Evolutionary conservation across 2,329 filamentous ascomycete genomes (phyloP).

Genomic region (Chaetomium sp.): DNA sequence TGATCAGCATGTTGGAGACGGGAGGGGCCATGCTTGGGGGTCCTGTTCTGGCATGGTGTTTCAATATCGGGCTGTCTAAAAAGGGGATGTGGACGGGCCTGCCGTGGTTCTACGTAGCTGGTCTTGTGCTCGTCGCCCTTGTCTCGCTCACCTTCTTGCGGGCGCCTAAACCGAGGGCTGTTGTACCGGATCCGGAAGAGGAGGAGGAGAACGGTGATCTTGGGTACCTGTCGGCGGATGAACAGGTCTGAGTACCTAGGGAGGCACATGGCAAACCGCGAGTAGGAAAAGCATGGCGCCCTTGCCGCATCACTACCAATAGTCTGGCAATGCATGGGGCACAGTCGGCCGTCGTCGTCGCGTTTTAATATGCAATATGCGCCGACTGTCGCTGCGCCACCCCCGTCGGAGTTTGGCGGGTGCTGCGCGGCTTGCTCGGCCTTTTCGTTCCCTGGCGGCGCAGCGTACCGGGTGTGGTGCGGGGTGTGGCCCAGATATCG

Average conservation of each 20-base stretch:
- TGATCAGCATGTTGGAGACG: constrained; percentile 33
- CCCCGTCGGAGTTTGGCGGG: neutral
- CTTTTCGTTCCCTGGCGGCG: neutral
- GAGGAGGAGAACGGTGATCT: constrained; percentile 16
- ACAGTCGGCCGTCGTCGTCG: neutral
- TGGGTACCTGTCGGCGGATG: constrained; percentile 25
- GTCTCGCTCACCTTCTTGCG: constrained; percentile 25
- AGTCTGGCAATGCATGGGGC: too few species aligned
- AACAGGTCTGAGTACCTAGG: constrained; percentile 11
- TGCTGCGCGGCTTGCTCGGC: neutral
- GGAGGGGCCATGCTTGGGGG: constrained; percentile 29
- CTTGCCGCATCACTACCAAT: too few species aligned
- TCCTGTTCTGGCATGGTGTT: constrained; percentile 29
- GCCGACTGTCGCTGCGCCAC: neutral
- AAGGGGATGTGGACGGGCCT: constrained; percentile 28
- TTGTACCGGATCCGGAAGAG: neutral
- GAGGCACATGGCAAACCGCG: too few species aligned
- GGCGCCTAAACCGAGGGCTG: constrained; percentile 10
- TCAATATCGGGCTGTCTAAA: constrained; percentile 26
- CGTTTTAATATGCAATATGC: neutral
- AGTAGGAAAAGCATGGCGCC: too few species aligned
- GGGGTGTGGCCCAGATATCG: neutral
- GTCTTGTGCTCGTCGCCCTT: constrained; percentile 19
- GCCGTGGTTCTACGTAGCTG: constrained; percentile 33
- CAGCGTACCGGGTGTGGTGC: neutral